Evolutionary conservation across 2,329 filamentous ascomycete genomes (phyloP), one percentile per base, ranked within the genome.

Genomic region (Fonsecaea pugnacius): DNA sequence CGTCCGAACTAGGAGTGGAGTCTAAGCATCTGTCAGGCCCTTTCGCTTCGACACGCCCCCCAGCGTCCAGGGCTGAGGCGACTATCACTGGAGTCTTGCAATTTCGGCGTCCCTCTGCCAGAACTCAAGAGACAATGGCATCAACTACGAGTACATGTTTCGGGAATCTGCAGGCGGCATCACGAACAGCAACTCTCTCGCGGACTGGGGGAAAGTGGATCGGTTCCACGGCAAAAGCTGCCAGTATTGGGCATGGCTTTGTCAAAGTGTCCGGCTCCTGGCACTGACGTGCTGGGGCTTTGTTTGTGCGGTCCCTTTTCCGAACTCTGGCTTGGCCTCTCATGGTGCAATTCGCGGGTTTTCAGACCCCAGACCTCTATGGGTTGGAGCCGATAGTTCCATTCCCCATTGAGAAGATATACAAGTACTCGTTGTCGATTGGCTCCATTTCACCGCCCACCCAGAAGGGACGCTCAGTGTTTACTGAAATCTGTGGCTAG

Each of bases 181-280:
- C n/a, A 60, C 54, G 62, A 64, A 64, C 43, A 51, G 33, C 33
- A 60, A 58, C 60, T 60, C 7, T 43, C 14, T 51, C 57, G 21
- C 51, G 27, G 32, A 53, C 27, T 21, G 51, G 51, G 33, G 32
- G 32, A 53, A 53, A 32, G 16, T 35, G 51, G 24, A 33, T 53
- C 32, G 6, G 27, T 38, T 32, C 54, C 35, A 53, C 38, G 27
- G 24, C 27, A 35, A 53, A 10, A 33, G 27, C 51, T 53, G 27
- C 51, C n/a, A 21, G 27, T 30, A 33, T 51, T 24, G 30, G 46
- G 38, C 57, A 59, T 52, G 57, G 57, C 10, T 24, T 16, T 40
- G 46, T 30, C 57, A 30, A 59, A 59, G 32, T 35, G 10, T 18
- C 57, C 8, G 32, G 16, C 46, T 43, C 32, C 46, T 52, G 57